phyloP scores from a whole-genome alignment of 495 filamentous ascomycete genomes.

The Lasiosphaeria miniovina region DNA sequence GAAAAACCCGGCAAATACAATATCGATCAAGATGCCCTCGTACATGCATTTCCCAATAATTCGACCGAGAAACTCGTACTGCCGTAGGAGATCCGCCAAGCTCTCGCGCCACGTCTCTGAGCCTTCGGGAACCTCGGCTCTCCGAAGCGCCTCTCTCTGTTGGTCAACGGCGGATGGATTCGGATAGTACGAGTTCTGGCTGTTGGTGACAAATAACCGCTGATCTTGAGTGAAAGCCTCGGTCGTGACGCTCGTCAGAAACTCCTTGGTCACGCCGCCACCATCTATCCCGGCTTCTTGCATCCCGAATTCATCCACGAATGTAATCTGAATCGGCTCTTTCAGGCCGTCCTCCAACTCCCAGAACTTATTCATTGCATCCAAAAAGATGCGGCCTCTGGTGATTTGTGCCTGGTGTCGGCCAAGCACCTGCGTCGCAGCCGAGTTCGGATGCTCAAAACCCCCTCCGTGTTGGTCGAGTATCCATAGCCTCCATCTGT shows the following conservation, averaged over 20 bases:
- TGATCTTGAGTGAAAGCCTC: slow-evolving; percentile 68
- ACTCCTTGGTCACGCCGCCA: slow-evolving; percentile 97
- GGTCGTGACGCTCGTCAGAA: slow-evolving; percentile 83
- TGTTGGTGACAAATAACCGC: slow-evolving; percentile 71
- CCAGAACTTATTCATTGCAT: slow-evolving; percentile 85
- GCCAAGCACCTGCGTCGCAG: slow-evolving; percentile 51
- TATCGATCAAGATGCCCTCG: slow-evolving; percentile 93
- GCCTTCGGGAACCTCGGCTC: slow-evolving; percentile 50
- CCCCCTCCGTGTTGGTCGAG: slow-evolving; percentile 38
- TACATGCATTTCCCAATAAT: slow-evolving; percentile 97
- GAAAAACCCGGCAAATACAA: slow-evolving; percentile 93
- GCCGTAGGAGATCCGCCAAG: slow-evolving; percentile 61
- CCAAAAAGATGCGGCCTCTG: slow-evolving; percentile 76
- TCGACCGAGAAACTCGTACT: slow-evolving; percentile 89
- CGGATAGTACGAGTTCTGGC: slow-evolving; percentile 85
- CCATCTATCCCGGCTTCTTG: slow-evolving; percentile 94
- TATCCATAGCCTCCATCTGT: slow-evolving; percentile 70
- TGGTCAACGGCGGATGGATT: slow-evolving; percentile 81
- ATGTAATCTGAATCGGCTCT: slow-evolving; percentile 96
- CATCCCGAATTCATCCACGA: slow-evolving; percentile 85
- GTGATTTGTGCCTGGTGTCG: slow-evolving; percentile 79
- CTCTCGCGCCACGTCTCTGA: slow-evolving; percentile 51
- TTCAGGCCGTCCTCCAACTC: slow-evolving; percentile 77
- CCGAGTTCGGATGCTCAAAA: slow-evolving; percentile 25
- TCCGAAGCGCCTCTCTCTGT: slow-evolving; percentile 55